Evolutionary conservation across 2,329 filamentous ascomycete genomes (phyloP), one percentile per base, ranked within the genome.

Genomic region (Seiridium cupressi): DNA sequence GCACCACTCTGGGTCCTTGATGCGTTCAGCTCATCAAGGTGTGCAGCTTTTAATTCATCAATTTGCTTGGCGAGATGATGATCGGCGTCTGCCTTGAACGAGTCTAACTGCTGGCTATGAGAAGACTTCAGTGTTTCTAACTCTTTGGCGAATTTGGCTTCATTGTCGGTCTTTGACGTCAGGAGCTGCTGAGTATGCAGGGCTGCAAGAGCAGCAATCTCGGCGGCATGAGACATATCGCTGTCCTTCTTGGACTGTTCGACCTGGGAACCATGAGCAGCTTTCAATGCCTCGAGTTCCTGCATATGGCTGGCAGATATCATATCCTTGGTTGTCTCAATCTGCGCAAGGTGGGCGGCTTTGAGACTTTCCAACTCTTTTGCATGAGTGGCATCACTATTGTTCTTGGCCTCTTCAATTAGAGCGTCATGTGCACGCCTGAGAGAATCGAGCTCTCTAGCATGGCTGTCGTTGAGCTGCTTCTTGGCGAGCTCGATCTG

Each of bases 21-120:
- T 34, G 61, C 18, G 7, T 36, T n/a, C 11, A 62, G 34, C 48
- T 60, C 34, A n/a, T 58, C 42, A 4, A 11, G 18, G 47, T 62
- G 58, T 4, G 44, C 44, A 13, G 44, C 7, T 31, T 56, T 38
- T 10, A 62, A 38, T n/a, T 55, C 55, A 26, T 54, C 51, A 4
- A 62, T 26, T 40, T 60, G 54, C 18, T 51, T 58, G 5, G 61
- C 55, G n/a, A 60, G 34, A 2, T 51, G 64, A 8, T 66, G 63
- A 42, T 72, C 69, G 26, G 63, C 63, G 5, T 71, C 68, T 34
- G 66, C 63, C 57, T 69, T 71, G 54, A 65, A 61, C 8, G 65
- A 65, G 31, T 68, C 65, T 4, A 73, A 57, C 47, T 73, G 61
- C 36, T 68, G 69, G 35, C 56, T 53, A 49, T 73, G 71, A 2